These are phyloP conservation scores for Boletus subcaerulescens DNA, from an alignment of 768 basidiomycete species.

Conservation along the genomic window DNA sequence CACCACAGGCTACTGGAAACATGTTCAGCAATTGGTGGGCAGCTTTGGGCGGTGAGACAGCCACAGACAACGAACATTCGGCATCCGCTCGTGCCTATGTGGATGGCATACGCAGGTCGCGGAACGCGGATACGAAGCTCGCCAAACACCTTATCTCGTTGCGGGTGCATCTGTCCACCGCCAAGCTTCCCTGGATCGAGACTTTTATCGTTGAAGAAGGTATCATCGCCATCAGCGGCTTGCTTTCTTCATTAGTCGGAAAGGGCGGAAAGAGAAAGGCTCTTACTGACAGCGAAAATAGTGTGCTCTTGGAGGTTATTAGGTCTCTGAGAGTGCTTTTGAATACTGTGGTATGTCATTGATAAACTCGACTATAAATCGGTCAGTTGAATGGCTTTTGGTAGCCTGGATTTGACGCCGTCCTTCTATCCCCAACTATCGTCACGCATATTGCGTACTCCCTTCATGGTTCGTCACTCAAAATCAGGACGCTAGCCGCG, in stretches of 20 bases:
- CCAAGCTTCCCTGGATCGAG: conserved; percentile 71
- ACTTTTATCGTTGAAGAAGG: conserved; percentile 69
- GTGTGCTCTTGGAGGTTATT: conserved; percentile 67
- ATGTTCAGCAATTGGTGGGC: conserved; percentile 77
- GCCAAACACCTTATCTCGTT: conserved; percentile 78
- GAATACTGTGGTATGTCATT: conserved; percentile 68
- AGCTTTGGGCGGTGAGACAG: conserved; percentile 54
- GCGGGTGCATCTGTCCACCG: conserved; percentile 83
- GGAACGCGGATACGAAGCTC: conserved; percentile 55
- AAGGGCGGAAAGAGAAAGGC: conserved; percentile 62
- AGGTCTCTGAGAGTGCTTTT: conserved; percentile 79
- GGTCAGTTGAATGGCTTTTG: not conserved
- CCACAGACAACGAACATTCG: conserved; percentile 35
- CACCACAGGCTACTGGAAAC: conserved; percentile 71
- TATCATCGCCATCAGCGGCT: conserved; percentile 53
- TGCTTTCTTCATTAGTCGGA: conserved; percentile 61
- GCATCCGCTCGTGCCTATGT: conserved; percentile 63
- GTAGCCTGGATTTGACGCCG: conserved; percentile 72
- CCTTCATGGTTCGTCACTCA: conserved; percentile 62
- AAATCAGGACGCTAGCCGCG: conserved; percentile 63
- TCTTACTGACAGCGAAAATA: conserved; percentile 64
- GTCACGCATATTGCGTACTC: conserved; percentile 73
- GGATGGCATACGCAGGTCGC: conserved; percentile 54
- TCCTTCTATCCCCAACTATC: conserved; percentile 59
- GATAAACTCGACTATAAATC: not conserved